Evolutionary conservation across 805 yeast genomes (phyloP), one percentile per base, ranked within the genome.

Genomic region (Nakazawaea ambrosiae): DNA sequence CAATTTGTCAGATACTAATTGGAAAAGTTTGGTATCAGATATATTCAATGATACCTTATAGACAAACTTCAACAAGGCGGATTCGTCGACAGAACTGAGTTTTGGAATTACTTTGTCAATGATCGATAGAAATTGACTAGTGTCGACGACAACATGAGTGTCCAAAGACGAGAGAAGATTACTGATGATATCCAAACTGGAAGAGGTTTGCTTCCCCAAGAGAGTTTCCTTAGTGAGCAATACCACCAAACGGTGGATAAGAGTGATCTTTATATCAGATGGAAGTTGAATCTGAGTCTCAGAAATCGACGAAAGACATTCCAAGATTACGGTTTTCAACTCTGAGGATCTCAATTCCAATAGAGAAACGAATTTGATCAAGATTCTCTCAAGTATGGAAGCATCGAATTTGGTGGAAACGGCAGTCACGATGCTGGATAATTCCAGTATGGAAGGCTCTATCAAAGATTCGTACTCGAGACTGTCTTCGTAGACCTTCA

Each of bases 391-490:
- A 20, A 37, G 26, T 3, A 30, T 9, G 9, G 4, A 12, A 5
- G 25, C 11, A n/a, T 17, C 20, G 20, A 36, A 18, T 25, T n/a
- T 29, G 7, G 9, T 25, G 1, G 30, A 16, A 2, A 30, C 20
- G 25, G 23, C 5, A 3, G 24, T 8, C 12, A 37, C 12, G 11
- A 37, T 15, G 5, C 20, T 41, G 34, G 5, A 54, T 53, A 30
- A 55, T 48, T 2, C 65, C 48, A 39, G 45, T 17, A 63, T 46
- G 1, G 66, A 51, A 5, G 45, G 48, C n/a, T 49, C 41, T 3
- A 62, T 55, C 33, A 61, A 49, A 7, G 63, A 54, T 37, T 65
- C 66, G 42, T 57, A 57, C 23, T 54, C 49, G 40, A 65, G 50
- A 15, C 60, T 47, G 2, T 50, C 51, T n/a, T 49, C 40, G 22